These are phyloP conservation scores for Eustoma russellianum DNA, from an alignment of 257 asterid genomes.

Conservation along the genomic window DNA sequence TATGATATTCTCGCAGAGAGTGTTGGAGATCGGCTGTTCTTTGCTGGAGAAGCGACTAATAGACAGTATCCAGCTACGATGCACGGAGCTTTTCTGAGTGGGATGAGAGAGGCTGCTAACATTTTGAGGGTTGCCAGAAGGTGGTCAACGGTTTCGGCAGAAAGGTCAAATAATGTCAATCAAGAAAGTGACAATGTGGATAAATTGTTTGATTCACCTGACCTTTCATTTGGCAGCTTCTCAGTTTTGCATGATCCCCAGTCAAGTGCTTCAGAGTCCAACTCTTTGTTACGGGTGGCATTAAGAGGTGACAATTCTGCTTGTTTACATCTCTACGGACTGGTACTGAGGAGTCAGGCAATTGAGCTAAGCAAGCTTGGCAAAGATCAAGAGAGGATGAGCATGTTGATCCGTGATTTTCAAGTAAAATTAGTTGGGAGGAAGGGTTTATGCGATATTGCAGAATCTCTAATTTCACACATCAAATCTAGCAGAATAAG, in stretches of 20 bases:
- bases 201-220: conserved; percentile 50
- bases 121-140: conserved; percentile 63
- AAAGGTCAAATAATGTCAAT: conserved; percentile 17
- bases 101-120: conserved; percentile 97
- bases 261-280: conserved; percentile 36
- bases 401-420: conserved; percentile 38
- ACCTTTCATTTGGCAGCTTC: conserved; percentile 63
- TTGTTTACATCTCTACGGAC: conserved; percentile 38
- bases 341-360: conserved; percentile 51
- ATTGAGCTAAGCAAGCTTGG: conserved; percentile 49
- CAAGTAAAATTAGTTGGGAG: conserved; percentile 52
- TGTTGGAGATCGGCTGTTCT: conserved; percentile 69
- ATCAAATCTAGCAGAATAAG: conserved; percentile 32
- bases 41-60: conserved; percentile 99
- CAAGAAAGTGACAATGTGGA: conserved; percentile 33
- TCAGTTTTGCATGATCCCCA: conserved; percentile 51
- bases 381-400: conserved; percentile 55
- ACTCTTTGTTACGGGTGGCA: conserved; percentile 53
- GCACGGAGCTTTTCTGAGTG: conserved; percentile 98
- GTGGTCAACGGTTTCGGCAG: conserved; percentile 19
- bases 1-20: conserved; percentile 88
- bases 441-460: conserved; percentile 35
- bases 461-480: conserved; percentile 50
- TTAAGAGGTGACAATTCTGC: conserved; percentile 17
- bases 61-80: conserved; percentile 96